A percentile compares a stretch with the other conserved stretches of the same genome.
These are phyloP conservation scores for Beauveria pseudobassiana DNA, from an alignment of 2,329 filamentous ascomycete species.

Conservation along the genomic window DNA sequence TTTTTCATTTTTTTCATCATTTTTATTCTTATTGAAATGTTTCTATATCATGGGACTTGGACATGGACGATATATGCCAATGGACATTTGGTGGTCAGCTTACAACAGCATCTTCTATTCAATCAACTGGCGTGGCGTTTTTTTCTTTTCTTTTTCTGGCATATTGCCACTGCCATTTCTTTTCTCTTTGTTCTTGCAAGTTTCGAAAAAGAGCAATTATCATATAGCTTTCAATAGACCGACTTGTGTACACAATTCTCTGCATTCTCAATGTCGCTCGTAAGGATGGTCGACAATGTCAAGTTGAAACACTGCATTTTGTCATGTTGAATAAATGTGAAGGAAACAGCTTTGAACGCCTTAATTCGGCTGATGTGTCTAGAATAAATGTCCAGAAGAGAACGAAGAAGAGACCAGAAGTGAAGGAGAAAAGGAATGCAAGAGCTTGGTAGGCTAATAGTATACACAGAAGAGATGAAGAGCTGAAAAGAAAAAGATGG, in stretches of 20 bases:
- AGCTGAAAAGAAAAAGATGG: too few species aligned
- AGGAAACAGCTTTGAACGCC: too few species aligned
- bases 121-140: constrained; percentile 5
- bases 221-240: background rate
- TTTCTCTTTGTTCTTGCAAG: background rate
- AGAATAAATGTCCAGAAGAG: background rate
- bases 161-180: background rate
- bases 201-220: background rate
- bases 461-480: background rate
- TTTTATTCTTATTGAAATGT: constrained; percentile 3
- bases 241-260: background rate
- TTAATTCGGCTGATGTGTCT: too few species aligned
- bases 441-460: background rate
- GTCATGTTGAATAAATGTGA: too few species aligned
- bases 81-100: constrained; percentile 9
- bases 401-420: background rate
- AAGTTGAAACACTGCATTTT: background rate
- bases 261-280: background rate
- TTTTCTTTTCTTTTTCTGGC: background rate
- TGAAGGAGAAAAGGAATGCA: background rate
- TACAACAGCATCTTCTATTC: constrained; percentile 4
- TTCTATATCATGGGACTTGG: constrained; percentile 2
- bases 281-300: background rate
- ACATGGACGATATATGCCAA: constrained; percentile 9
- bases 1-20: constrained; percentile 4